Evolutionary conservation across 2,329 filamentous ascomycete genomes (phyloP).

Genomic region (Epichloe festucae): DNA sequence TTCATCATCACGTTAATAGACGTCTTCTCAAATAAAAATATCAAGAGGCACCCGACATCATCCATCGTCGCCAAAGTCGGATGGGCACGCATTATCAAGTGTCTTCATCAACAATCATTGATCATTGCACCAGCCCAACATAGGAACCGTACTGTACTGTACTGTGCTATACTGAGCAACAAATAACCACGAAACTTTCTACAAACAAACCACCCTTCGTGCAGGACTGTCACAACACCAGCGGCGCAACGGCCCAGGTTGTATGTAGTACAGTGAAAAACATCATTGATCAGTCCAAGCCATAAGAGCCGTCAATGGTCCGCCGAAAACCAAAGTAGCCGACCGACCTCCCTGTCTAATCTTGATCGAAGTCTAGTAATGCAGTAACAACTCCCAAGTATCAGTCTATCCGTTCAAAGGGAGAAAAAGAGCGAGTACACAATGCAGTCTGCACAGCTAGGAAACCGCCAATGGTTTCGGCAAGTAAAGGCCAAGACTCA

Average conservation of each 20-base stretch:
- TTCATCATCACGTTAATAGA: too few species aligned
- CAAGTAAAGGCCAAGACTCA: constrained; percentile 1
- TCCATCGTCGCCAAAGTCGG: too few species aligned
- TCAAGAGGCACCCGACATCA: too few species aligned
- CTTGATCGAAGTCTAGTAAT: constrained; percentile 27
- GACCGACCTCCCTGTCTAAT: constrained; percentile 23
- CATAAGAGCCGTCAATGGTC: constrained; percentile 21
- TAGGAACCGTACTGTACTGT: constrained; percentile 1
- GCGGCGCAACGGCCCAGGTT: constrained; percentile 6
- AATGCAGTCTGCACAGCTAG: constrained; percentile 20
- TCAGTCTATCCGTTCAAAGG: constrained; percentile 19
- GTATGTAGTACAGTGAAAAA: constrained; percentile 14
- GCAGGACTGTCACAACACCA: constrained; percentile 3
- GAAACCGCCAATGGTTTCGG: constrained; percentile 8
- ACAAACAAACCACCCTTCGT: constrained; percentile 7
- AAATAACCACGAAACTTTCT: constrained; percentile 3
- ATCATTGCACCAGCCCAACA: constrained; percentile 3
- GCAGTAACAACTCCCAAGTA: constrained; percentile 23
- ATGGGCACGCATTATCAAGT: background rate
- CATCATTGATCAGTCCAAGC: constrained; percentile 23
- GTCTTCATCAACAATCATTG: background rate
- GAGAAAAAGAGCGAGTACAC: background rate
- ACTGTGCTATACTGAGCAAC: background rate
- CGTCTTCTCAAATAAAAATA: too few species aligned
- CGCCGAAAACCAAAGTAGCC: constrained; percentile 16